Evolutionary conservation across 2,329 filamentous ascomycete genomes (phyloP).

Genomic region (Rhynchosporium secalis): DNA sequence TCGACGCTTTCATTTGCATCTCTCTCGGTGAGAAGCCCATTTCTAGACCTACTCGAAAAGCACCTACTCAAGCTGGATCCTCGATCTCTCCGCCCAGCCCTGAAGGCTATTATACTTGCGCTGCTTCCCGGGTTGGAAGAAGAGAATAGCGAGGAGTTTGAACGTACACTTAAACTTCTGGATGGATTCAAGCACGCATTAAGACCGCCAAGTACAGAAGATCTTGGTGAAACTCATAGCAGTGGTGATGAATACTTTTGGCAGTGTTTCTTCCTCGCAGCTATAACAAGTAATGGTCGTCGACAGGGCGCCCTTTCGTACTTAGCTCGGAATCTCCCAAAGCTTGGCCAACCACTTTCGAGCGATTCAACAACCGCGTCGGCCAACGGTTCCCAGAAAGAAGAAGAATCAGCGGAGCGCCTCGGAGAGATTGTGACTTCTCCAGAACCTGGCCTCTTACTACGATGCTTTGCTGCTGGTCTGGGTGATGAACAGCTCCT

Average conservation of each 20-base stretch:
- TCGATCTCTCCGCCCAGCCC: conserved; percentile 73
- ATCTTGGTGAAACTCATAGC: conserved; percentile 53
- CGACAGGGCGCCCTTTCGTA: conserved; percentile 87
- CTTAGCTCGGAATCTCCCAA: conserved; percentile 75
- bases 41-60: conserved; percentile 79
- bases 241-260: conserved; percentile 87
- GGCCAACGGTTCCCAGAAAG: conserved; percentile 34
- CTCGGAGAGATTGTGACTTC: conserved; percentile 70
- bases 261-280: conserved; percentile 95
- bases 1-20: conserved; percentile 93
- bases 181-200: conserved; percentile 74
- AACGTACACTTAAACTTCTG: conserved; percentile 76
- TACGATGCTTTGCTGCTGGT: conserved; percentile 90
- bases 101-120: conserved; percentile 89
- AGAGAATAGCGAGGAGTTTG: conserved; percentile 96
- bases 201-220: conserved; percentile 53
- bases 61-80: conserved; percentile 74
- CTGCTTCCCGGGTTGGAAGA: conserved; percentile 90
- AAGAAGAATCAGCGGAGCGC: conserved; percentile 49
- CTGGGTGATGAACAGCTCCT: conserved; percentile 84
- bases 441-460: conserved; percentile 85
- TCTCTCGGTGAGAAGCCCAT: conserved; percentile 81
- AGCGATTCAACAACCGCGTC: conserved; percentile 37
- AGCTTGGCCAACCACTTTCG: conserved; percentile 52
- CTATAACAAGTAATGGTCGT: conserved; percentile 84